Conservation (phyloP, 371 early-diverging fungal genomes). For the Mucor circinelloides region DNA sequence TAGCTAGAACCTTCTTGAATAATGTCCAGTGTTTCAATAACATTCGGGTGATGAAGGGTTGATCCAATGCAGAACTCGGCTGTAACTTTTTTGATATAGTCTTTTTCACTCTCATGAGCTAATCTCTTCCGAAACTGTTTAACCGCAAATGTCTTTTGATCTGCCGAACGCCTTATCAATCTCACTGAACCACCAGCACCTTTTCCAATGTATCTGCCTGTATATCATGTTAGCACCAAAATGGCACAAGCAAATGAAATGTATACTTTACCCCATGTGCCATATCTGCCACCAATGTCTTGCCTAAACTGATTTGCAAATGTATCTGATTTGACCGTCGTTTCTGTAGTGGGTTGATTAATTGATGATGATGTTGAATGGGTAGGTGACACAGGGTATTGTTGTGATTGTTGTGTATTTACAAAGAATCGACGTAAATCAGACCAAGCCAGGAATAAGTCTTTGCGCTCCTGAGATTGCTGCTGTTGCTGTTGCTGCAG, state of each 20-base stretch:
- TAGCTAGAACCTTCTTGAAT: conserved; percentile 58
- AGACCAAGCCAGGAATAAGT: conserved; percentile 37
- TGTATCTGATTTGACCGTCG: conserved; percentile 16
- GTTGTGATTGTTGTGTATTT: conserved; percentile 22
- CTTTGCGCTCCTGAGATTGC: conserved; percentile 10
- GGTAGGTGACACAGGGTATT: conserved; percentile 21
- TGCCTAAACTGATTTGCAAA: conserved; percentile 38
- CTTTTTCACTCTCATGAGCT: conserved; percentile 67
- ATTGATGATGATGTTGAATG: conserved; percentile 19
- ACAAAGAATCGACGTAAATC: conserved; percentile 34
- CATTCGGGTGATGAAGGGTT: conserved; percentile 79
- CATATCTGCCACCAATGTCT: conserved; percentile 30
- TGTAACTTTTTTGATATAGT: conserved; percentile 77
- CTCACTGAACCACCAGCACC: conserved; percentile 76
- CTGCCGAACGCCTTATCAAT: conserved; percentile 49
- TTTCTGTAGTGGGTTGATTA: background rate
- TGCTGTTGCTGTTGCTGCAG: background rate
- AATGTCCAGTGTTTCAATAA: conserved; percentile 83
- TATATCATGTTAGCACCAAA: no score
- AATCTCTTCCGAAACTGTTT: conserved; percentile 77
- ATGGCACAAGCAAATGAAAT: background rate
- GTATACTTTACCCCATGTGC: conserved; percentile 33
- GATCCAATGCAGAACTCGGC: conserved; percentile 81
- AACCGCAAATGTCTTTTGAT: conserved; percentile 65
- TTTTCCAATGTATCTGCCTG: conserved; percentile 64